Evolutionary conservation across 768 basidiomycete genomes (phyloP), one percentile per base, ranked within the genome.

Genomic region (Trametes gibbosa): DNA sequence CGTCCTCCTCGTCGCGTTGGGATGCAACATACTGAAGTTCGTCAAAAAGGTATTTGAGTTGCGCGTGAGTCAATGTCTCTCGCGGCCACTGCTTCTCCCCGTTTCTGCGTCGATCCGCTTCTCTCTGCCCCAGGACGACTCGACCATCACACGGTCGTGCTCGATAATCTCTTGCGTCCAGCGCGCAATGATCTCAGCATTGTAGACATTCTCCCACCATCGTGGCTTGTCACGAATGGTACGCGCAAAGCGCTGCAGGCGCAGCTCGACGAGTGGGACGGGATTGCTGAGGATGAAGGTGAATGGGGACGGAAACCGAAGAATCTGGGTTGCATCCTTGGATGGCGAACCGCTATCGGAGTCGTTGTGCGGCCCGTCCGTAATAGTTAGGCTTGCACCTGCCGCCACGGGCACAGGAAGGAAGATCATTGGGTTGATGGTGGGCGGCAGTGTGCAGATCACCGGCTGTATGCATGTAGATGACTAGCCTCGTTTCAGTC

Each of bases 121-220:
- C n/a, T 47, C 55, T 6, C 46, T 47, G 41, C 55, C 59, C 48
- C 59, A 50, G 43, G 48, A 21, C 12, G 37, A 14, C 35, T 60
- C 52, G 17, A 57, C 47, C 23, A 48, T 25, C 24, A n/a, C 50
- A n/a, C 49, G 37, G 37, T 66, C 58, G 24, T 58, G 56, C n/a
- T 55, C 59, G 19, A 53, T 39, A 13, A 63, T n/a, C 53, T 66
- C 65, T 16, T 50, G 10, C 25, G 14, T 52, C 65, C 65, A 66
- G n/a, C 50, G 57, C 0, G 41, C 23, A 5, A 56, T 53, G 40
- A 66, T 58, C 17, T 27, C 43, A 29, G 39, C 43, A 16, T 66
- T 56, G 35, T 50, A 10, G n/a, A 63, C 49, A 59, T 66, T 66
- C 55, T 61, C 56, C 55, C 62, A 63, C 65, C 65, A 66, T 12